Base-by-base conservation (phyloP, 2,329 filamentous ascomycete species). In the Aplosporella prunicola region DNA sequence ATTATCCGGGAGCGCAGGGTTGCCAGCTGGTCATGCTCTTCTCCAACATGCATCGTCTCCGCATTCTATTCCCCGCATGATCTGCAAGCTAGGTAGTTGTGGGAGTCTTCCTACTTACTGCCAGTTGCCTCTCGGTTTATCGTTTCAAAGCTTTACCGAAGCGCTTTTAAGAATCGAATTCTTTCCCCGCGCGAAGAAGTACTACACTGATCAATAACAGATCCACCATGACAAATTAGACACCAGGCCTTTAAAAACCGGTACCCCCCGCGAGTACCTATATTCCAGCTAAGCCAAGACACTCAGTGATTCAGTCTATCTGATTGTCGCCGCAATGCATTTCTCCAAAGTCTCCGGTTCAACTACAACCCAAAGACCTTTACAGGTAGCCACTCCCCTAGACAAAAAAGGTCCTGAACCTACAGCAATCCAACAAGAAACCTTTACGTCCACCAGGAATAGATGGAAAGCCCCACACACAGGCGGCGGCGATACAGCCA, bases 401-500 rank as follows among this genome's bases (percentile, higher is more conserved):
- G 11, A 29, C 34, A 36, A 29, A 16, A 20, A 36, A 22, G 26
- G 22, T 11, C 22, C n/a, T 3, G 3, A 8, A 24, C 22, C 22
- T 8, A 24, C 13, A 8, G 26, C 24, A 9, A n/a, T 23, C 6
- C 34, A 30, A 8, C 25, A 36, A n/a, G 34, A 36, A 24, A 16
- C 20, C 14, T 10, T 30, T 8, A 23, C 34, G 13, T 27, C 26
- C 3, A 28, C 33, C 3, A 20, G 24, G 9, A 24, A 20, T 27
- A 36, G 30, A 17, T 36, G 51, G 48, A 55, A 54, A 17, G 40
- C 49, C 5, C 45, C 48, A 18, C 51, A 55, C 27, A 42, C 49
- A 4, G 47, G 45, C 14, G 63, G 67, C 40, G 65, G 64, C 25
- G 69, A 74, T 47, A 64, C 66, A 1, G 70, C 71, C 2, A 62